These are phyloP conservation scores for Pythium guiyangense DNA, from an alignment of 352 stramenopile genomes.

Conservation along the genomic window DNA sequence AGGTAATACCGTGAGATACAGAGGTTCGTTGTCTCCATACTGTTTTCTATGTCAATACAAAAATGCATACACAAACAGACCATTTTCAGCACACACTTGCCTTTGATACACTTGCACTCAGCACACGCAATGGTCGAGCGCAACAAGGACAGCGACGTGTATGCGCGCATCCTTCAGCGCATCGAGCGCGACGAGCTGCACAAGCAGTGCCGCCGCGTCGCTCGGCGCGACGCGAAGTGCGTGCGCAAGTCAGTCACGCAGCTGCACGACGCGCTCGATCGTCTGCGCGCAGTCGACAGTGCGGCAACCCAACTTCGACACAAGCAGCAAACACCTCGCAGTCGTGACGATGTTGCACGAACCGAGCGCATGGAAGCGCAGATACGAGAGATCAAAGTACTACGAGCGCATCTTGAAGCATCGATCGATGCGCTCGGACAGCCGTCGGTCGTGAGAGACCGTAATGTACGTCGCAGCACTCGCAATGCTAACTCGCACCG, in stretches of 20 bases:
- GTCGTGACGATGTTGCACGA: not conserved
- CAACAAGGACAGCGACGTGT: conserved; percentile 11
- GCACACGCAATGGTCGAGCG: not conserved
- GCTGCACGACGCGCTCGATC: conserved; percentile 12
- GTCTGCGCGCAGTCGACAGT: conserved; percentile 21
- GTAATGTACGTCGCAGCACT: too few relatives aligned
- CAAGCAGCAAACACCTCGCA: not conserved
- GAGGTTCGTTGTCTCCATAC: too few relatives aligned
- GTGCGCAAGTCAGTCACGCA: conserved; percentile 9
- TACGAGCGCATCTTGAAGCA: too few relatives aligned
- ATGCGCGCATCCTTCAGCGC: conserved; percentile 27
- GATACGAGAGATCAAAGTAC: too few relatives aligned
- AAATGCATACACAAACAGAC: too few relatives aligned
- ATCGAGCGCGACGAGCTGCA: conserved; percentile 19
- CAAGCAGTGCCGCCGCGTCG: conserved; percentile 15
- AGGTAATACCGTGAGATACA: too few relatives aligned
- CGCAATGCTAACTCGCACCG: too few relatives aligned
- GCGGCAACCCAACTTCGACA: conserved; percentile 19
- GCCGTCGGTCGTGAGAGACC: too few relatives aligned
- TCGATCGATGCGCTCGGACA: too few relatives aligned
- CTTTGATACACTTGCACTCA: not conserved
- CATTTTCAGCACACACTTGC: too few relatives aligned
- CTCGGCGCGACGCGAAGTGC: conserved; percentile 12
- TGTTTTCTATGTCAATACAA: too few relatives aligned
- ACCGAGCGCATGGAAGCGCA: too few relatives aligned